Conservation (phyloP, 2,329 filamentous ascomycete species). For the Colletotrichum sp. region DNA sequence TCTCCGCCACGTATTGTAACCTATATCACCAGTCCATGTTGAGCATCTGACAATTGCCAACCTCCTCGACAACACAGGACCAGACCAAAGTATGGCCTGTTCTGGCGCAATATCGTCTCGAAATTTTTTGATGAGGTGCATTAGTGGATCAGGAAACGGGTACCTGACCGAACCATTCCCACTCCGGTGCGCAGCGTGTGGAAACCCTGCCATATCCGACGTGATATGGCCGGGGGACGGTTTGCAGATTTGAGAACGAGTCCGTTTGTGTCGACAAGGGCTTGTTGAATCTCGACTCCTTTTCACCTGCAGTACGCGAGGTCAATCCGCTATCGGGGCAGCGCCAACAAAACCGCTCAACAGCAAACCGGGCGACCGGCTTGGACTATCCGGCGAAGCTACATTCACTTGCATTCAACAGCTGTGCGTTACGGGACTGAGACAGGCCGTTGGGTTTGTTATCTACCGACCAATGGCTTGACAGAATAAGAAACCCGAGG, state of each 20-base stretch:
- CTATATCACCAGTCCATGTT: neutral
- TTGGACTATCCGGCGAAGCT: neutral
- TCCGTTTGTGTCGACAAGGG: conserved; percentile 8
- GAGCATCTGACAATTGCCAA: neutral
- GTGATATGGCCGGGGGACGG: conserved; percentile 12
- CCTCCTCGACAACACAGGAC: neutral
- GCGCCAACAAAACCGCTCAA: neutral
- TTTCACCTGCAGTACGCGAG: conserved; percentile 4
- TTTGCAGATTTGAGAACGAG: conserved; percentile 3
- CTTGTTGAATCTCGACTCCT: conserved; percentile 1
- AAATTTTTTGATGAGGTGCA: conserved; percentile 20
- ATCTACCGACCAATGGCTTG: neutral
- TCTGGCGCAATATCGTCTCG: conserved; percentile 13
- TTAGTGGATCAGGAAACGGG: conserved; percentile 21
- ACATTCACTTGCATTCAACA: neutral
- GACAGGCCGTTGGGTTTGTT: neutral
- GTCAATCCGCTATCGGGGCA: neutral
- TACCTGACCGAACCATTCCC: conserved; percentile 17
- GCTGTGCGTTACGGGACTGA: neutral
- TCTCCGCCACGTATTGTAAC: neutral
- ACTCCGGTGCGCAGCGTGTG: conserved; percentile 14
- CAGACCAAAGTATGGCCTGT: conserved; percentile 2
- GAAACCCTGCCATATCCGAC: conserved; percentile 15
- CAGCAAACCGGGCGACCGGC: neutral
- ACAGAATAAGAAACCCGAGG: neutral